Evolutionary conservation across 1,284 basidiomycete genomes (phyloP).

Genomic region (Malassezia sympodialis): DNA sequence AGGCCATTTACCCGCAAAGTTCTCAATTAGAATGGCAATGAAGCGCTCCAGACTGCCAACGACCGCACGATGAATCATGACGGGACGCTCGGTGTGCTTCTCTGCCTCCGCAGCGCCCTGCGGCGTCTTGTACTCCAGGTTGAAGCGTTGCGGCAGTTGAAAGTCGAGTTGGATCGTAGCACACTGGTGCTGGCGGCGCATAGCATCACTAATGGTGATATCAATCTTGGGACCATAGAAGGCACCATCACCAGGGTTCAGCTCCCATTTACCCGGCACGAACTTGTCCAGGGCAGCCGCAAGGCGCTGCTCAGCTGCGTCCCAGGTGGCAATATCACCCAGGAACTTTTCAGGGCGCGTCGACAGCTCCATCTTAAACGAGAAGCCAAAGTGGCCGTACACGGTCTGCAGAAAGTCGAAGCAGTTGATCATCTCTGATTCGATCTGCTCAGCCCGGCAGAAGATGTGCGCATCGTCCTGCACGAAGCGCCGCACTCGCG

Average conservation of each 20-base stretch:
- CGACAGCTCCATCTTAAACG: slow-evolving; percentile 89
- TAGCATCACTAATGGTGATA: slow-evolving; percentile 89
- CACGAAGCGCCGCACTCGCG: slow-evolving; percentile 84
- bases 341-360: slow-evolving; percentile 92
- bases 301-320: slow-evolving; percentile 82
- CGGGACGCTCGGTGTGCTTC: slow-evolving; percentile 61
- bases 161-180: slow-evolving; percentile 99
- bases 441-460: slow-evolving; percentile 88
- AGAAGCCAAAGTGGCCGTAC: slow-evolving; percentile 93
- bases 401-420: slow-evolving; percentile 86
- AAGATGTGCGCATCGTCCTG: slow-evolving; percentile 97
- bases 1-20: slow-evolving; percentile 97
- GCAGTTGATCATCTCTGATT: slow-evolving; percentile 70
- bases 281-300: slow-evolving; percentile 72
- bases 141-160: slow-evolving; percentile 95
- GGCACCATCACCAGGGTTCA: slow-evolving; percentile 93
- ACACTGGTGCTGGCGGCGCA: slow-evolving; percentile 81
- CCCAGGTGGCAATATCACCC: slow-evolving; percentile 80
- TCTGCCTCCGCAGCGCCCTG: slow-evolving; percentile 49
- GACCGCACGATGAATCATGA: slow-evolving; percentile 97
- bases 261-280: slow-evolving; percentile 80
- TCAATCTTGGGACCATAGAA: slow-evolving; percentile 66
- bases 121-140: slow-evolving; percentile 71
- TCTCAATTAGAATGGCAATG: slow-evolving; percentile 93
- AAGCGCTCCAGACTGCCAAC: slow-evolving; percentile 89